Evolutionary conservation across 1,284 basidiomycete genomes (phyloP), one percentile per base, ranked within the genome.

Genomic region (Exobasidium cylindrosporum): DNA sequence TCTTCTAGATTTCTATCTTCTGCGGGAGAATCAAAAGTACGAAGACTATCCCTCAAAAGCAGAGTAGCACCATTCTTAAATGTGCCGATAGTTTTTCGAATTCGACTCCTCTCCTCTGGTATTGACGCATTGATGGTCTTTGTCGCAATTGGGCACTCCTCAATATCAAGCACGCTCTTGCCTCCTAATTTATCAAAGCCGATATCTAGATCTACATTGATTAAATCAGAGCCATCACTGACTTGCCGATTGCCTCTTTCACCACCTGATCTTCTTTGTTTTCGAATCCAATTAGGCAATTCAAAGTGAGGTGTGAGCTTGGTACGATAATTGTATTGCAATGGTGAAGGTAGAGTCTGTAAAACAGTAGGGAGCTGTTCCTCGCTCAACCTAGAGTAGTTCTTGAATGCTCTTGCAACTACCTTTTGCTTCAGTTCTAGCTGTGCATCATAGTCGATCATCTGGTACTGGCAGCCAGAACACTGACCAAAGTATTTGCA

Each of bases 221-320:
- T 10, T 17, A 40, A 17, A 45, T 59, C 61, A 1, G 32, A 26
- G 31, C 24, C 43, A 4, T 23, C 26, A 23, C 17, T 24, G 32
- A 7, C 23, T 30, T 40, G 23, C 53, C 29, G n/a, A 72, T 43
- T 76, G 75, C 1, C 66, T n/a, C n/a, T n/a, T 72, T 14, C 65
- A 54, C 1, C 66, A 67, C 2, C 62, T 61, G 4, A 62, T 62
- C 52, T 62, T 60, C 26, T 61, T 54, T 54, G 26, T 72, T 73
- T 32, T 80, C 43, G 26, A 21, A 73, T 57, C 46, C 74, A 88
- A 0, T 87, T 86, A 0, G 91, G 87, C 0, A 88, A 85, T 49
- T 96, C 90, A 72, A 97, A 98, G 80, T 98, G 95, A 0, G 95
- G 95, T 0, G 95, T 97, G 53, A 98, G 88, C 82, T 98, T 98